Conservation (phyloP, 352 stramenopile species). For the Elongisporangium anandrum region DNA sequence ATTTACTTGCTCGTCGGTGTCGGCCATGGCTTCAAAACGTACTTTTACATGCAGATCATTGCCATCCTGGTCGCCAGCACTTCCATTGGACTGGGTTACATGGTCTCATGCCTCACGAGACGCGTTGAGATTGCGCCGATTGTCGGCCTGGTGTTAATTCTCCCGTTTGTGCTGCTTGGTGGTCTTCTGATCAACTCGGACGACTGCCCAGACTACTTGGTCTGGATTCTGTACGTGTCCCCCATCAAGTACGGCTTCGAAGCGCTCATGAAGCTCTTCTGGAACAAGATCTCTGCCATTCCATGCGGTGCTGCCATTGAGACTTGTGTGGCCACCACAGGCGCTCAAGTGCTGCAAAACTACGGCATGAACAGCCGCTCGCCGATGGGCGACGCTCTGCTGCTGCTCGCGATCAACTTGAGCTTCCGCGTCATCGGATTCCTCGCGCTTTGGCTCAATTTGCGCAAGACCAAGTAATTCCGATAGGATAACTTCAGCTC, state of each 20-base stretch:
- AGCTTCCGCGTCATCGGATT: conserved; percentile 28
- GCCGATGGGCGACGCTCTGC: conserved; percentile 21
- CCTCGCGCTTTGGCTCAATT: conserved; percentile 10
- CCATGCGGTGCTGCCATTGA: conserved; percentile 22
- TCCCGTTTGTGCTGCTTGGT: conserved; percentile 36
- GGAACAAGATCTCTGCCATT: conserved; percentile 28
- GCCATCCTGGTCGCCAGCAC: conserved; percentile 29
- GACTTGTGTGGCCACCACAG: conserved; percentile 27
- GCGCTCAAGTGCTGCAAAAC: conserved; percentile 35
- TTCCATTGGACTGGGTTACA: conserved; percentile 27
- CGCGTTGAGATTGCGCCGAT: conserved; percentile 29
- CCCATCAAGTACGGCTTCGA: conserved; percentile 49
- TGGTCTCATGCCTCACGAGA: conserved; percentile 22
- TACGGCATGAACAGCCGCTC: conserved; percentile 42
- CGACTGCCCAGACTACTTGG: conserved; percentile 39
- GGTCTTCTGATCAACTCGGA: conserved; percentile 39
- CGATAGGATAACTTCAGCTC: too few species aligned
- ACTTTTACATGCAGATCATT: conserved; percentile 43
- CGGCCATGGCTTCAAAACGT: conserved; percentile 27
- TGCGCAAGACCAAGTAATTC: not conserved
- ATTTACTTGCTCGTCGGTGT: conserved; percentile 43
- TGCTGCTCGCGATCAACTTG: conserved; percentile 33
- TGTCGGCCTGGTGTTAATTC: conserved; percentile 22
- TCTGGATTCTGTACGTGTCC: conserved; percentile 59
- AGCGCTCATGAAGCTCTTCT: conserved; percentile 46